Evolutionary conservation across 805 yeast species (phyloP).

Genomic region (Spathaspora boniae): DNA sequence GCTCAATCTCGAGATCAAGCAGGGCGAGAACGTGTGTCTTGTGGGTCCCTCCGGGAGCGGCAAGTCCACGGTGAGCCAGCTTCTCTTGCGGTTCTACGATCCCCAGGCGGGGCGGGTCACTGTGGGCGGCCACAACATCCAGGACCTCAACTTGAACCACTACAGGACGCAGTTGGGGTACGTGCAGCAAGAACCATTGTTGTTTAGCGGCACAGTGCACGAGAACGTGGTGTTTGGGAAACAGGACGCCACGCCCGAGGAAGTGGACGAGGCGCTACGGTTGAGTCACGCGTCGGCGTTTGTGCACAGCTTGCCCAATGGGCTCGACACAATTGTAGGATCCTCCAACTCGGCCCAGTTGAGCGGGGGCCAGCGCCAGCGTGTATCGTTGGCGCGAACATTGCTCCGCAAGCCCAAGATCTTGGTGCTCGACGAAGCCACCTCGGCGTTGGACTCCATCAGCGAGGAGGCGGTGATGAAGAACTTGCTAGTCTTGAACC

Average conservation of each 20-base stretch:
- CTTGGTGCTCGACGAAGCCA: conserved; percentile 89
- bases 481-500: conserved; percentile 53
- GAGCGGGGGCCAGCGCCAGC: conserved; percentile 93
- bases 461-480: conserved; percentile 82
- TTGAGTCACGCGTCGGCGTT: conserved; percentile 74
- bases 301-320: conserved; percentile 72
- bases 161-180: conserved; percentile 78
- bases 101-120: conserved; percentile 61
- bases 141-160: conserved; percentile 64
- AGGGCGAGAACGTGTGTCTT: conserved; percentile 87
- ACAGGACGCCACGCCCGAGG: conserved; percentile 54
- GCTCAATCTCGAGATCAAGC: conserved; percentile 56
- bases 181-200: conserved; percentile 89
- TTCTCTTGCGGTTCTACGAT: conserved; percentile 81
- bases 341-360: conserved; percentile 66
- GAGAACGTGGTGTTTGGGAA: conserved; percentile 83
- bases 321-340: conserved; percentile 79
- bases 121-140: conserved; percentile 63
- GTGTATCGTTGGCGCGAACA: conserved; percentile 89
- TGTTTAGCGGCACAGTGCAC: conserved; percentile 79
- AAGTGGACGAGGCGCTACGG: conserved; percentile 56
- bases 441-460: conserved; percentile 87
- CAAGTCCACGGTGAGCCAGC: conserved; percentile 80
- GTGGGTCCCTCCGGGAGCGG: conserved; percentile 99
- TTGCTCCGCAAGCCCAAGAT: conserved; percentile 73